Evolutionary conservation across 2,329 filamentous ascomycete genomes (phyloP).

Genomic region (Pseudogymnoascus sp.): DNA sequence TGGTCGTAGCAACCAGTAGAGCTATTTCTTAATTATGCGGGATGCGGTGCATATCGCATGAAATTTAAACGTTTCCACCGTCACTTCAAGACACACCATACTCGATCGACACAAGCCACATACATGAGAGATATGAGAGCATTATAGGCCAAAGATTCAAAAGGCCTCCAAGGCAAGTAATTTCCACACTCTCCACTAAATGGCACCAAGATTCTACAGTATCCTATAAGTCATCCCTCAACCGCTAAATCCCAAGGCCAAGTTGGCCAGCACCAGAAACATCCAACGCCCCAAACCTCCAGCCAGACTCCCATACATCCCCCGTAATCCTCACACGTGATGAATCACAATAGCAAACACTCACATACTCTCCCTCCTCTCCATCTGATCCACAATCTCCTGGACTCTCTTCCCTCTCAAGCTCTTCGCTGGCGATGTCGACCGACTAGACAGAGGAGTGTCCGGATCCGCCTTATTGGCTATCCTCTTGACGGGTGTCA

Average conservation of each 20-base stretch:
- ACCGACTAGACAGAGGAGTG: slow-evolving; percentile 3
- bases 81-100: no score
- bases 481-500: neutral
- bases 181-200: neutral
- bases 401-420: neutral
- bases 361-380: slow-evolving; percentile 1
- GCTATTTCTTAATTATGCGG: no score
- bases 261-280: neutral
- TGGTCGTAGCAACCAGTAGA: no score
- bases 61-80: no score
- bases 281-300: neutral
- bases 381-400: slow-evolving; percentile 5
- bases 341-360: no score
- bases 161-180: neutral
- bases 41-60: no score
- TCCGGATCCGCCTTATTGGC: neutral
- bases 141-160: neutral
- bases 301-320: neutral
- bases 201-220: neutral
- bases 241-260: neutral
- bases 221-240: neutral
- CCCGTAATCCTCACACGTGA: neutral
- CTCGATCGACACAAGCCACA: no score
- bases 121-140: neutral
- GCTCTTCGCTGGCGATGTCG: neutral